Base-by-base conservation (phyloP, 495 filamentous ascomycete species). In the Penicillium atrosanguineum region DNA sequence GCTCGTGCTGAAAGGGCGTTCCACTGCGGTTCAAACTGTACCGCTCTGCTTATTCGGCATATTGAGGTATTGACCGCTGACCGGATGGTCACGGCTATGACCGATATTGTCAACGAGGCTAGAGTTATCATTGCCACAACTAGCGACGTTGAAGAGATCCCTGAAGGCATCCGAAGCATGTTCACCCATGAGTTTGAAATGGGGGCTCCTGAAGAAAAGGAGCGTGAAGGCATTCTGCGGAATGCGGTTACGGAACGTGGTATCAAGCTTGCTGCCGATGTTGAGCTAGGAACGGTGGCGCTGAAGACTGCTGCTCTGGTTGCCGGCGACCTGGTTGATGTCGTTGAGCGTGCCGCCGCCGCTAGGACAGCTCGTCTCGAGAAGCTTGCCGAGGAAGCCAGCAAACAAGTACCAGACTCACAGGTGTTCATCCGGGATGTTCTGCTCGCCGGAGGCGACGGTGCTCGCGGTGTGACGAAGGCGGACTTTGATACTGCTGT, bases 161-260 rank as follows among this genome's bases (percentile, higher is more conserved):
- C 91, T 0, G 92, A 97, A 54, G 90, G 87, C 5, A 84, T 97
- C 18, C 82, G 94, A 36, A 88, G 89, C 19, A 78, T 97, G 15
- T 97, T 98, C 69, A 96, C 89, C 0, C 95, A 98, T 53, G 94
- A 98, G 69, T 82, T 98, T 44, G 95, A 97, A 69, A 87, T 97
- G 78, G 81, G 76, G 50, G 95, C 94, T 0, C 94, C 94, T 0
- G 92, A 97, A 61, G 94, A 98, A 65, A 86, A 83, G 16, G 95
- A 97, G 65, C 78, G 94, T 65, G 90, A 96, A 73, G 91, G 88
- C 12, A 89, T 96, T 37, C 71, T 98, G 5, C 78, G 80, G 20
- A 83, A 84, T 55, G 87, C 95, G 26, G 77, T 97, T 31, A 80
- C 87, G 42, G 86, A 90, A 45, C 80, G 84, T 31, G 83, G 87